A percentile compares a stretch with the other conserved stretches of the same genome.
Conservation (phyloP, 73 alveolate genomes). For the Blepharisma stoltei region DNA sequence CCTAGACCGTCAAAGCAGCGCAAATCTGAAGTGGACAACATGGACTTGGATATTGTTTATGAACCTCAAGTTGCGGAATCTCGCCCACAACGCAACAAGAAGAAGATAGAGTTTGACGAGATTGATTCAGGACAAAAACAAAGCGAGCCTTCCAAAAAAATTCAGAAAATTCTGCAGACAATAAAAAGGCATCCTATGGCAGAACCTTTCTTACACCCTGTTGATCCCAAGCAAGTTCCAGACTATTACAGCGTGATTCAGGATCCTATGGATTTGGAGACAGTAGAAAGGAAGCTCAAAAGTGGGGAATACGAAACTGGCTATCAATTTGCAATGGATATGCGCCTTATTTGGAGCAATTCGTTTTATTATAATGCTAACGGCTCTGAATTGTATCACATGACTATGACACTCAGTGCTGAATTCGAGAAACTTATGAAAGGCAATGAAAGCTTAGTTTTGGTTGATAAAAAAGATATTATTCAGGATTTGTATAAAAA, state of each 20-base stretch:
- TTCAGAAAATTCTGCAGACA: background rate
- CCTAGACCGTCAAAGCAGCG: too few relatives aligned
- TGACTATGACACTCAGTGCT: conserved; percentile 32
- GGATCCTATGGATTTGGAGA: conserved; percentile 72
- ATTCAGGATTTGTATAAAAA: background rate
- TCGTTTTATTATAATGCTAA: conserved; percentile 30
- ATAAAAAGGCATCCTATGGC: conserved; percentile 30
- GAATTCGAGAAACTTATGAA: conserved; percentile 25
- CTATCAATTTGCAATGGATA: conserved; percentile 33
- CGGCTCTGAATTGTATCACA: conserved; percentile 19
- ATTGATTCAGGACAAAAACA: conserved; percentile 9
- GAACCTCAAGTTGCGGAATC: background rate
- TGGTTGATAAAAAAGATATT: conserved; percentile 9
- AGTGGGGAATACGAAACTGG: conserved; percentile 25
- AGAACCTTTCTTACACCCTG: conserved; percentile 40
- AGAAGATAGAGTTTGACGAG: conserved; percentile 7
- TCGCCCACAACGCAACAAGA: conserved; percentile 19
- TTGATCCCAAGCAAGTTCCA: conserved; percentile 51
- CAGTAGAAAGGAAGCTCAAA: conserved; percentile 59
- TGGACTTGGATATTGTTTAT: background rate
- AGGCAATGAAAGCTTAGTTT: conserved; percentile 22
- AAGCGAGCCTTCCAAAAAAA: conserved; percentile 19
- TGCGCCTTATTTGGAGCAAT: conserved; percentile 36
- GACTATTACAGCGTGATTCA: conserved; percentile 72
- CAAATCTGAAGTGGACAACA: background rate